Base-by-base conservation (phyloP, 2,329 filamentous ascomycete species). In the Aspergillus vadensis region DNA sequence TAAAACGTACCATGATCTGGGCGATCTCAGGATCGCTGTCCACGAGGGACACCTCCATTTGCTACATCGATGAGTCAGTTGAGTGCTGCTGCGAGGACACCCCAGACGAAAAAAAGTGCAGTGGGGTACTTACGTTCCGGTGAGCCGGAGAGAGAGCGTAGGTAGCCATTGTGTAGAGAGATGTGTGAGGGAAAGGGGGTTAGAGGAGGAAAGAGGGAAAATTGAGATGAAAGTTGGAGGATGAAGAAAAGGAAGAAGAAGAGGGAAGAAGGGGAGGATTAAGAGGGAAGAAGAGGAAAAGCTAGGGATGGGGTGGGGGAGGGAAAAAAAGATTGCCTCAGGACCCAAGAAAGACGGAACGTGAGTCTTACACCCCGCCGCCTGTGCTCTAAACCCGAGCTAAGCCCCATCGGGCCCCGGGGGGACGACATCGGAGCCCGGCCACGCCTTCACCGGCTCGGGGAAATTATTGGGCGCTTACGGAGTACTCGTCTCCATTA, bases 21-120 rank as follows among this genome's bases (percentile, higher is more conserved):
- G 92, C 92, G 74, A 99, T 91, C 86, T 98, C 93, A 60, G 92
- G 90, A 80, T 99, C 95, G 59, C 90, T 89, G 72, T 97, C 91
- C 73, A 94, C 82, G 72, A 99, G 88, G 78, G 91, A 90, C 84
- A 91, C 95, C 87, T 98, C 91, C 83, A 99, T 91, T 87, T 98
- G 88, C 92, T 97, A 72, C 71, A 67, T 57, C 54, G 58, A 65
- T 67, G 66, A 71, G 73, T 80, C 71, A 79, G 72, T 69, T 69
- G 59, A 79, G 72, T 69, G 59, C 63, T 48, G 65, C 60, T 36
- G 36, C 54, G 57, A 61, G 60, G 36, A 48, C 48, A 52, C 63
- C 58, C 9, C 19, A 57, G 32, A 12, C 5, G 12, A 4, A 36
- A 36, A 21, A 8, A 19, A 43, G 32, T 17, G 30, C 44, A 47